These are phyloP conservation scores for Phytophthora chlamydospora DNA, from an alignment of 352 stramenopile genomes.

Conservation along the genomic window DNA sequence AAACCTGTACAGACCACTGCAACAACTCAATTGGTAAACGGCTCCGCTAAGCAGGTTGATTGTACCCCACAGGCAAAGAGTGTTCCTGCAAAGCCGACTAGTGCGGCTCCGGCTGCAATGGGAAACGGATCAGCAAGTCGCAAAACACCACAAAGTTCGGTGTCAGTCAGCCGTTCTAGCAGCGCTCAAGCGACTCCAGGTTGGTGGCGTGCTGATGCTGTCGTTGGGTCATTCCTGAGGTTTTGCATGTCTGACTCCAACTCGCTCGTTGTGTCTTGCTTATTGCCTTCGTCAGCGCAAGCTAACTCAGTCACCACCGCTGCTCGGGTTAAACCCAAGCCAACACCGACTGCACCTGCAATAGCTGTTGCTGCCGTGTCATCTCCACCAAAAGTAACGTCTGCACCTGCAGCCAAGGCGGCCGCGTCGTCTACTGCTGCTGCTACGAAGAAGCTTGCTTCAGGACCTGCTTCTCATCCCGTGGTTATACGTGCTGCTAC, in stretches of 20 bases:
- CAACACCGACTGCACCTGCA: not conserved
- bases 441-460: not conserved
- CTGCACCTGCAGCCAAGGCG: not conserved
- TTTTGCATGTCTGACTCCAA: constrained; percentile 1
- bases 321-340: constrained; percentile 4
- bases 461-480: not conserved
- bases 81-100: constrained; percentile 1
- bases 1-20: constrained; percentile 5
- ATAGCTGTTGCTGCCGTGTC: constrained; percentile 1
- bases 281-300: not conserved
- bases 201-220: constrained; percentile 14
- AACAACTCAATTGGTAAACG: not conserved
- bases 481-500: not conserved
- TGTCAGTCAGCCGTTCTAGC: constrained; percentile 9
- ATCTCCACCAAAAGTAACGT: constrained; percentile 1
- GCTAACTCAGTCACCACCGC: not conserved
- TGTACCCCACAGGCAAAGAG: constrained; percentile 5
- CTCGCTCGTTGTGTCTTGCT: not conserved
- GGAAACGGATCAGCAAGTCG: not conserved
- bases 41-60: not conserved
- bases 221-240: not conserved
- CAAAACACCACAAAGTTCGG: constrained; percentile 10
- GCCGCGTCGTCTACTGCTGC: constrained; percentile 3
- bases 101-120: not conserved
- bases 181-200: constrained; percentile 14